These are phyloP conservation scores for Lojkania enalia DNA, from an alignment of 2,329 filamentous ascomycete genomes.

Conservation along the genomic window DNA sequence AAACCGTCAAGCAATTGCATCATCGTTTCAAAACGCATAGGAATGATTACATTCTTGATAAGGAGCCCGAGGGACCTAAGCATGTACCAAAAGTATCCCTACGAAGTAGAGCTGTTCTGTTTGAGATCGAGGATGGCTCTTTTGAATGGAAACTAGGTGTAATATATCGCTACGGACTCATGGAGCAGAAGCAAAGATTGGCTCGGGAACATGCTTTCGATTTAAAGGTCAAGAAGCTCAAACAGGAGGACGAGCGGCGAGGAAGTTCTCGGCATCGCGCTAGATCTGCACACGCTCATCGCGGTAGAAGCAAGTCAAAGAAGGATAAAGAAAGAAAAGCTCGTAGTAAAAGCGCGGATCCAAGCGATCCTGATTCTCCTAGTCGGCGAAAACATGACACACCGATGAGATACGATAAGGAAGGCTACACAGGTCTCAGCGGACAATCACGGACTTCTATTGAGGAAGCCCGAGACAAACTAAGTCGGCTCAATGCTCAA, in stretches of 20 bases:
- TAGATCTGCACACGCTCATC: conserved; percentile 54
- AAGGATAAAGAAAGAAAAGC: conserved; percentile 35
- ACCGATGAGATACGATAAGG: conserved; percentile 74
- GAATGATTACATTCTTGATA: conserved; percentile 85
- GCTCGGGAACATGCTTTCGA: conserved; percentile 89
- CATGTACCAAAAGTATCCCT: conserved; percentile 83
- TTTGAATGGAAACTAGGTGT: conserved; percentile 97
- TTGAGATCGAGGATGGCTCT: conserved; percentile 92
- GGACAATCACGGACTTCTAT: conserved; percentile 72
- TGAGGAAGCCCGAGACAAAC: conserved; percentile 72
- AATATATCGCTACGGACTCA: conserved; percentile 85
- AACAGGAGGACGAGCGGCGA: conserved; percentile 60
- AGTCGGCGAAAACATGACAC: conserved; percentile 42
- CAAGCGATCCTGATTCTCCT: conserved; percentile 30
- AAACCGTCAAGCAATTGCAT: conserved; percentile 87
- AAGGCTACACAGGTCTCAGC: conserved; percentile 72
- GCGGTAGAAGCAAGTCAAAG: conserved; percentile 44
- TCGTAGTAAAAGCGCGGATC: conserved; percentile 46
- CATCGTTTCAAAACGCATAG: conserved; percentile 87
- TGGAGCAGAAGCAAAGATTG: conserved; percentile 87
- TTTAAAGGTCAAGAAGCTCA: conserved; percentile 83
- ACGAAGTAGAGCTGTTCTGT: conserved; percentile 77
- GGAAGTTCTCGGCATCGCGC: conserved; percentile 56
- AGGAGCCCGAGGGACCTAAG: conserved; percentile 83
- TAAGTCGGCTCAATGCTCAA: conserved; percentile 80